phyloP scores from a whole-genome alignment of 2,329 filamentous ascomycete genomes.

The Neofusicoccum cordaticola region DNA sequence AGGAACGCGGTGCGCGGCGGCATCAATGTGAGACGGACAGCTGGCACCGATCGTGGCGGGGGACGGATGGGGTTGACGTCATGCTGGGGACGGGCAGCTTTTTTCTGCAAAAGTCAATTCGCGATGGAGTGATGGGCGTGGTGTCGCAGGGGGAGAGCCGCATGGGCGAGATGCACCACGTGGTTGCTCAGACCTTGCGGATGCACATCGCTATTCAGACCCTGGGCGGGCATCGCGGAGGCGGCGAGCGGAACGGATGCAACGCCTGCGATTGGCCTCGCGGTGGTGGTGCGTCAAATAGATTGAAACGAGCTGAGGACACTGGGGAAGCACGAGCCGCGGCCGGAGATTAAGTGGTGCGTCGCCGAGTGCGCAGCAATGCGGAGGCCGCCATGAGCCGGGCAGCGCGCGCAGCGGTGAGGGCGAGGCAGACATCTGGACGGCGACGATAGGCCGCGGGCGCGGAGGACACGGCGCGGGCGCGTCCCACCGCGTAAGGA shows the following conservation, averaged over 20 bases:
- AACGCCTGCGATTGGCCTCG: slow-evolving; percentile 2
- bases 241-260: not conserved
- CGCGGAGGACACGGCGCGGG: not conserved
- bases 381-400: not conserved
- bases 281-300: not conserved
- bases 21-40: slow-evolving; percentile 12
- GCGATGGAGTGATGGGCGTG: not conserved
- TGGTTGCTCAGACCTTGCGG: slow-evolving; percentile 10
- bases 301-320: slow-evolving; percentile 9
- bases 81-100: not conserved
- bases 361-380: slow-evolving; percentile 1
- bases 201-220: slow-evolving; percentile 5
- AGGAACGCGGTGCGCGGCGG: slow-evolving; percentile 8
- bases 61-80: slow-evolving; percentile 1
- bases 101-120: slow-evolving; percentile 1
- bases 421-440: slow-evolving; percentile 1
- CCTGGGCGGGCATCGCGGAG: slow-evolving; percentile 4
- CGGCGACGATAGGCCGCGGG: not conserved
- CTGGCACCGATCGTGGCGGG: not conserved
- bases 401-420: not conserved
- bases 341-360: slow-evolving; percentile 14
- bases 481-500: not conserved
- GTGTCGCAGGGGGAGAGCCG: slow-evolving; percentile 8
- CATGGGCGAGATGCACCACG: slow-evolving; percentile 1
- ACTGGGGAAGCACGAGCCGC: slow-evolving; percentile 14